Conservation (phyloP, 768 basidiomycete species). For the Mycena kentingensis region DNA sequence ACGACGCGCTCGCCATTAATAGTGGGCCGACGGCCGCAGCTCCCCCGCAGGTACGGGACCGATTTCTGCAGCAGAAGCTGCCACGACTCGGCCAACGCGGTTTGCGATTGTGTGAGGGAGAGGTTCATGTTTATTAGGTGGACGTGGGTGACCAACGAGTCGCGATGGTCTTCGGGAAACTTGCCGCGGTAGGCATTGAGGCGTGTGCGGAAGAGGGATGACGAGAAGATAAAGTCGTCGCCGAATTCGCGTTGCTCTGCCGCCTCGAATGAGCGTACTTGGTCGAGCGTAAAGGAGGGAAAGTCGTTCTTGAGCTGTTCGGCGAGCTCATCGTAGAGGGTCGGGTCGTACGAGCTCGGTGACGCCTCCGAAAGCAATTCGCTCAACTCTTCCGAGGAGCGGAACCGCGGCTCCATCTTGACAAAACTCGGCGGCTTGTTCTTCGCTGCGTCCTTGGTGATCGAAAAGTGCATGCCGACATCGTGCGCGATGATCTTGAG, state of each 20-base stretch:
- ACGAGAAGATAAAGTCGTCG: conserved; percentile 75
- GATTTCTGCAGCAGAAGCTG: conserved; percentile 66
- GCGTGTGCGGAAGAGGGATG: conserved; percentile 57
- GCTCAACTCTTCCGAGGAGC: conserved; percentile 60
- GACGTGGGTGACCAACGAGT: conserved; percentile 58
- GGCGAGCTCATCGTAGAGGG: conserved; percentile 63
- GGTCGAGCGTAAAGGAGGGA: conserved; percentile 62
- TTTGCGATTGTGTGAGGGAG: conserved; percentile 80
- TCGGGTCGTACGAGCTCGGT: conserved; percentile 70
- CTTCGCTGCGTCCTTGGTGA: conserved; percentile 36
- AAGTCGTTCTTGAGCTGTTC: conserved; percentile 53
- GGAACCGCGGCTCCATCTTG: conserved; percentile 58
- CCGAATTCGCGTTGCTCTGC: conserved; percentile 75
- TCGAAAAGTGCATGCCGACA: conserved; percentile 60
- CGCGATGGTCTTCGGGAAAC: conserved; percentile 43
- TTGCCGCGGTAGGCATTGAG: conserved; percentile 51
- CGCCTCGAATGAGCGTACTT: conserved; percentile 64
- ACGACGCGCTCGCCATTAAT: conserved; percentile 58
- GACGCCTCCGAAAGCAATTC: conserved; percentile 72
- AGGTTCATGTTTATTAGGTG: conserved; percentile 85
- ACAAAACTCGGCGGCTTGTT: conserved; percentile 62
- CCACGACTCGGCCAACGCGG: conserved; percentile 76
- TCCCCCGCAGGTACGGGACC: conserved; percentile 62
- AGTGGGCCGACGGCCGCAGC: conserved; percentile 57
- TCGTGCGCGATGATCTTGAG: conserved; percentile 76